Conservation (phyloP, 1,284 basidiomycete genomes). For the Leccinum subspadiceum region DNA sequence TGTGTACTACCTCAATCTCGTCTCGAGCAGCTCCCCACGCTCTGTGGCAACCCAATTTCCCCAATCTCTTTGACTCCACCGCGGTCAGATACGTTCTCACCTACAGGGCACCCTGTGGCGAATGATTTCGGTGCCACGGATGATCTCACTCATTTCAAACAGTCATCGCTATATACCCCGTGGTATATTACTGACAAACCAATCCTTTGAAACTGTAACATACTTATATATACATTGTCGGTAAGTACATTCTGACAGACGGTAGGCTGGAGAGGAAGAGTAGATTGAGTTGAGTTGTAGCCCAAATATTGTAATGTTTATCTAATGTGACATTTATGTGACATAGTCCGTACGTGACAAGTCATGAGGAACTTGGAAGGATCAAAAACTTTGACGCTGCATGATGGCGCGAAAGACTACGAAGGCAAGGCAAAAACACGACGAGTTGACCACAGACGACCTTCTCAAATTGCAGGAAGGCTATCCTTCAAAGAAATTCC, state of each 20-base stretch:
- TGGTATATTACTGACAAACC: background rate
- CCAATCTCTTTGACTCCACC: background rate
- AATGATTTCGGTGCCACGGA: background rate
- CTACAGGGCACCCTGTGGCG: background rate
- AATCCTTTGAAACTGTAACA: background rate
- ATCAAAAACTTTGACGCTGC: background rate
- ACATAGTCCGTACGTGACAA: conserved; percentile 2
- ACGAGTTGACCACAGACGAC: conserved; percentile 34
- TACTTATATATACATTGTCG: background rate
- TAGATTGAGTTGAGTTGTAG: background rate
- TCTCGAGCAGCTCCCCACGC: conserved; percentile 6
- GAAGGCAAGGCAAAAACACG: conserved; percentile 31
- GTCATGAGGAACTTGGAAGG: background rate
- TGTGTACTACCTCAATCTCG: background rate
- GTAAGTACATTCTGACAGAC: too few species aligned
- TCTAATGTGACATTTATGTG: background rate
- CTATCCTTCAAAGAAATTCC: conserved; percentile 23
- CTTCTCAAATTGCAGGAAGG: conserved; percentile 33
- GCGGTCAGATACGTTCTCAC: background rate
- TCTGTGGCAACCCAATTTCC: conserved; percentile 4
- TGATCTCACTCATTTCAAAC: conserved; percentile 1
- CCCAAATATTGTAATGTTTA: background rate
- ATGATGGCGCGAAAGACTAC: background rate
- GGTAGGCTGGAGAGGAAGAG: too few species aligned
- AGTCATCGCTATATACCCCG: conserved; percentile 5